Conservation (phyloP, 495 filamentous ascomycete genomes). For the Acidiella bohemica region DNA sequence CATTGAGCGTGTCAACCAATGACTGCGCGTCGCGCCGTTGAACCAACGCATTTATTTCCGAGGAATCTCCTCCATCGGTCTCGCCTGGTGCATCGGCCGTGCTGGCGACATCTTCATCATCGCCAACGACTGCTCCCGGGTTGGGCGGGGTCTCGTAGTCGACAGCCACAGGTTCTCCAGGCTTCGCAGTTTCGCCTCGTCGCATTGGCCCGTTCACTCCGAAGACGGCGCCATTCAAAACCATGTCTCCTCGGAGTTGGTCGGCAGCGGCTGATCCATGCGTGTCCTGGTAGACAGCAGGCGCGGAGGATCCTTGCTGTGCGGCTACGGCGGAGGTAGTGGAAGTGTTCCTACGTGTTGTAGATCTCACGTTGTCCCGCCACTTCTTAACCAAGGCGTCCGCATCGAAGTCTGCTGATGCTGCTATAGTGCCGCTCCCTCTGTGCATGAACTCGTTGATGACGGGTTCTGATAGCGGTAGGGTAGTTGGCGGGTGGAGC, state of each 20-base stretch:
- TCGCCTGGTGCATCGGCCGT: conserved; percentile 3
- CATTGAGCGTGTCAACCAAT: conserved; percentile 1
- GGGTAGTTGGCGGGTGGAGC: conserved; percentile 46
- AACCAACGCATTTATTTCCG: too few relatives aligned
- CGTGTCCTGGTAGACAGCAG: too few relatives aligned
- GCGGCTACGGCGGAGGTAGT: too few relatives aligned
- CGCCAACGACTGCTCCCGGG: conserved; percentile 8
- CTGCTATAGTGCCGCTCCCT: neutral
- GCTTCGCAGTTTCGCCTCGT: neutral
- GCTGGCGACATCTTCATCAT: conserved; percentile 1
- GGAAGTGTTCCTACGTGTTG: too few relatives aligned
- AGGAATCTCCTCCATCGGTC: neutral
- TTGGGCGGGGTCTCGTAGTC: conserved; percentile 11
- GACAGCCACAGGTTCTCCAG: neutral
- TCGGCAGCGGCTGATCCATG: too few relatives aligned
- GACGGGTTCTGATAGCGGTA: conserved; percentile 41
- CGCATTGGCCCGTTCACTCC: conserved; percentile 14
- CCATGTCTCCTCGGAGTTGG: conserved; percentile 4
- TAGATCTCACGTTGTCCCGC: neutral
- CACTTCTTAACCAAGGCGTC: conserved; percentile 14
- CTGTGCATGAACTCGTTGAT: conserved; percentile 14
- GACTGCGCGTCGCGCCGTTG: too few relatives aligned
- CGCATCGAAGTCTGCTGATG: conserved; percentile 7
- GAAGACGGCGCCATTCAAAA: conserved; percentile 12
- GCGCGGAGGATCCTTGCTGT: too few relatives aligned